Conservation (phyloP, 805 yeast species). For the Candida sanyiensis region DNA sequence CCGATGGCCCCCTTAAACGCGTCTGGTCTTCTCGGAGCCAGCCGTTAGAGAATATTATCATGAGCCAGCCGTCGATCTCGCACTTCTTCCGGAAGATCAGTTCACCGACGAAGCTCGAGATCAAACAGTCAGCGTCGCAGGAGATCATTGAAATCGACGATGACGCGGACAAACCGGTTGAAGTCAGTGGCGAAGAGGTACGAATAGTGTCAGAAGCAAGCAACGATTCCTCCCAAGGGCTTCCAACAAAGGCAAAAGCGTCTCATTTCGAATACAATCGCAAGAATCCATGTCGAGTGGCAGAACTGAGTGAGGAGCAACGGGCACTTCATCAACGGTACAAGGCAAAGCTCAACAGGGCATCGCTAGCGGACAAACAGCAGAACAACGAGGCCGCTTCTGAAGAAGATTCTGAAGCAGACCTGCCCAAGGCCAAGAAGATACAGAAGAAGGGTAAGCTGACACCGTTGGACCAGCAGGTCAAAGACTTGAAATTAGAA, state of each 20-base stretch:
- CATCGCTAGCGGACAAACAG: background rate
- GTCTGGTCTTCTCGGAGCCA: background rate
- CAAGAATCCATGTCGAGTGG: background rate
- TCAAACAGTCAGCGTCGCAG: background rate
- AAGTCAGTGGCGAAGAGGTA: background rate
- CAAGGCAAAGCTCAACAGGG: constrained; percentile 5
- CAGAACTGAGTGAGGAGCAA: background rate
- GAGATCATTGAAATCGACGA: constrained; percentile 2
- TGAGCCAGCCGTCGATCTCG: constrained; percentile 2
- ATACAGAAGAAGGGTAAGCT: constrained; percentile 28
- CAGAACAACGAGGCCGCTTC: constrained; percentile 8
- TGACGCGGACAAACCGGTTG: background rate
- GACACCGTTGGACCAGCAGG: constrained; percentile 81
- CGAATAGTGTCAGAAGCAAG: background rate
- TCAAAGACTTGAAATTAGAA: constrained; percentile 52
- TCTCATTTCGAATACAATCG: constrained; percentile 3
- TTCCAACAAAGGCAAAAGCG: background rate
- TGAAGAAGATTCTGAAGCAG: constrained; percentile 9
- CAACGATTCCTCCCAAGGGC: background rate
- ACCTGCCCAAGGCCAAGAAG: constrained; percentile 4
- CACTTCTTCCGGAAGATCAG: background rate
- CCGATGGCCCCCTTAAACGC: no score
- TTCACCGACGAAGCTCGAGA: background rate
- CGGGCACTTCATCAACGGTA: background rate
- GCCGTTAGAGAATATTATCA: background rate